These are phyloP conservation scores for Ophiosphaerella herpotricha DNA, from an alignment of 2,329 filamentous ascomycete genomes.

Conservation along the genomic window DNA sequence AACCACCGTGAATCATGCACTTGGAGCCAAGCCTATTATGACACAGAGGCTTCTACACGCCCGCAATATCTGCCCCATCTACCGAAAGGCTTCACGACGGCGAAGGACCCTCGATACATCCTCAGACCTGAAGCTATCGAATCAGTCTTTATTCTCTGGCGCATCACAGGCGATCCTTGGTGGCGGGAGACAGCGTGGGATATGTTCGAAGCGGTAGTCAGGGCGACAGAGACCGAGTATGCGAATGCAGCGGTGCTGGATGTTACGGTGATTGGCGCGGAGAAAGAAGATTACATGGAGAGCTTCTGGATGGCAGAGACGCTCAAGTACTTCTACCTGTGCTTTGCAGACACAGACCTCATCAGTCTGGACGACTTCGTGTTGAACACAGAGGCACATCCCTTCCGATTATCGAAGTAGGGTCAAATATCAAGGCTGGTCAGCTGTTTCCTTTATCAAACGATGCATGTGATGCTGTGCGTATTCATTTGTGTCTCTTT, in stretches of 20 bases:
- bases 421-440: too few relatives aligned
- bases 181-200: constrained; percentile 51
- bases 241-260: constrained; percentile 52
- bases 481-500: too few relatives aligned
- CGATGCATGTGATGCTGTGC: too few relatives aligned
- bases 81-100: constrained; percentile 48
- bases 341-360: constrained; percentile 50
- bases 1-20: constrained; percentile 45
- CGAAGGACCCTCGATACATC: constrained; percentile 50
- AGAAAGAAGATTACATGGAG: constrained; percentile 51
- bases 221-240: constrained; percentile 46
- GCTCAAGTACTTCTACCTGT: constrained; percentile 55
- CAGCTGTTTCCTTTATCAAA: too few relatives aligned
- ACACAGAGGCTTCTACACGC: constrained; percentile 36
- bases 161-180: constrained; percentile 58
- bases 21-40: constrained; percentile 59
- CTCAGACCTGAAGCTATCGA: constrained; percentile 62
- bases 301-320: constrained; percentile 57
- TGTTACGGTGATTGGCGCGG: constrained; percentile 40
- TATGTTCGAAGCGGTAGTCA: constrained; percentile 51
- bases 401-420: constrained; percentile 36
- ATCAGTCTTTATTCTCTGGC: constrained; percentile 62
- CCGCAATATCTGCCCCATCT: constrained; percentile 34
- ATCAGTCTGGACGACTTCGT: constrained; percentile 54
- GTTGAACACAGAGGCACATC: constrained; percentile 55